A percentile compares a stretch with the other conserved stretches of the same genome.
phyloP scores from a whole-genome alignment of 2,329 filamentous ascomycete genomes.

The Aspergillus sp. region DNA sequence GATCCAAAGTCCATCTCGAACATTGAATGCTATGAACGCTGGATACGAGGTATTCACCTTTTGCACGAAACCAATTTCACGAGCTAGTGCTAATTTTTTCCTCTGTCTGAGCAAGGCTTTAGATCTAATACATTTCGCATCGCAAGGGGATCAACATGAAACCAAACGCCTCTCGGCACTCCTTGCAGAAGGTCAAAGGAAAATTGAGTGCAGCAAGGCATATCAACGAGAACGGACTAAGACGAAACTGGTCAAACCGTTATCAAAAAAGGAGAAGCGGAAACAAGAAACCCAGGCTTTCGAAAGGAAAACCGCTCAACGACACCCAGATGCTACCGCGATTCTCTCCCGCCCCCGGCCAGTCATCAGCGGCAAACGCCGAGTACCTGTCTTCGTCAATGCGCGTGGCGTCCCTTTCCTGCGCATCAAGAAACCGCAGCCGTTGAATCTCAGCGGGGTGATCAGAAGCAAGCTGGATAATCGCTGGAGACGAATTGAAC shows the following conservation, averaged over 20 bases:
- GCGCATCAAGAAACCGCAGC: constrained; percentile 39
- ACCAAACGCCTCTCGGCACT: constrained; percentile 18
- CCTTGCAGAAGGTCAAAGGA: constrained; percentile 15
- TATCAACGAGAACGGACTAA: constrained; percentile 12
- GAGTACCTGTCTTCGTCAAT: constrained; percentile 34
- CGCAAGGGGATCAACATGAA: constrained; percentile 19
- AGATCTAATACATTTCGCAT: constrained; percentile 29
- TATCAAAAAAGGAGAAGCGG: constrained; percentile 14
- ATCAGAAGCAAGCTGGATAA: constrained; percentile 28
- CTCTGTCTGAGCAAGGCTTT: constrained; percentile 21
- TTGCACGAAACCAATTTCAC: neutral
- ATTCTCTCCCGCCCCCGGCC: constrained; percentile 30
- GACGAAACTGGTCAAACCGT: constrained; percentile 13
- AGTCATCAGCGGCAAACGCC: constrained; percentile 29
- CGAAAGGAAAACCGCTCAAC: constrained; percentile 20
- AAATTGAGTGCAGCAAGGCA: constrained; percentile 1
- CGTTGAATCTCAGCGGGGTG: constrained; percentile 30
- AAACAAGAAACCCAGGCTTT: constrained; percentile 18
- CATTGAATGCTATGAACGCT: constrained; percentile 31
- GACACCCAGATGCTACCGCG: constrained; percentile 26
- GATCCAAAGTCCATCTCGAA: constrained; percentile 33
- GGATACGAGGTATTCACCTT: constrained; percentile 31
- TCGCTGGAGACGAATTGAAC: constrained; percentile 27
- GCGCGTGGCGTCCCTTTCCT: constrained; percentile 37
- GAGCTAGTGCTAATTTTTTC: constrained; percentile 1